Percentiles rank a stretch among this genome's conserved stretches.
These are phyloP conservation scores for Penicillium janthinellum DNA, from an alignment of 2,329 filamentous ascomycete species.

Conservation along the genomic window DNA sequence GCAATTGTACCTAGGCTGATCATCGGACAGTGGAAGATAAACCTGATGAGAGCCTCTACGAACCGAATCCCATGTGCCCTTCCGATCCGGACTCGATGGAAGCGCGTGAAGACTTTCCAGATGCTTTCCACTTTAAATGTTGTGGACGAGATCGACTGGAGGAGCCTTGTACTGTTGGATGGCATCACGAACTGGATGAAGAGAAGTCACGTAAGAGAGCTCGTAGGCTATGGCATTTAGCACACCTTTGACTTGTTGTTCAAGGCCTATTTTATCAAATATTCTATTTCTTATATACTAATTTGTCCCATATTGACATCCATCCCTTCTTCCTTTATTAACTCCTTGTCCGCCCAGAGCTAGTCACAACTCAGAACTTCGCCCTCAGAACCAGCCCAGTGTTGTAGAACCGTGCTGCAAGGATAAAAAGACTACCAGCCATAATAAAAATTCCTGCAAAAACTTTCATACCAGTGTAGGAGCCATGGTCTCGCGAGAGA, in stretches of 20 bases:
- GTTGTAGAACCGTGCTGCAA: not conserved
- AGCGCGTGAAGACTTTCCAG: not conserved
- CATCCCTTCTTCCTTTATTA: too few relatives aligned
- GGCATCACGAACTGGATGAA: not conserved
- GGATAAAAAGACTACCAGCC: constrained; percentile 32
- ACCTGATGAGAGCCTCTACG: not conserved
- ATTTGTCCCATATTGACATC: too few relatives aligned
- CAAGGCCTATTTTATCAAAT: not conserved
- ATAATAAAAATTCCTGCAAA: constrained; percentile 62
- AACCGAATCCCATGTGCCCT: not conserved
- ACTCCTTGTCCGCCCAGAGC: not conserved
- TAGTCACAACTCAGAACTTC: constrained; percentile 8
- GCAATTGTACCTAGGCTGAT: not conserved
- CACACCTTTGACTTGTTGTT: not conserved
- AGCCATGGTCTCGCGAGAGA: constrained; percentile 48
- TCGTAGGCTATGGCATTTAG: not conserved
- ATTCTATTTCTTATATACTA: not conserved
- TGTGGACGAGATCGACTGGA: not conserved
- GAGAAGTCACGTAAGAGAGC: not conserved
- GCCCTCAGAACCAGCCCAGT: constrained; percentile 10
- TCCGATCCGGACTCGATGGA: not conserved
- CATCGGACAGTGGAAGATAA: not conserved
- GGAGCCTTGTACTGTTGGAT: not conserved
- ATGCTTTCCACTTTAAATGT: not conserved
- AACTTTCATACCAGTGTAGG: constrained; percentile 62